phyloP scores from a whole-genome alignment of 2,329 filamentous ascomycete species.

The Coleophoma crateriformis region DNA sequence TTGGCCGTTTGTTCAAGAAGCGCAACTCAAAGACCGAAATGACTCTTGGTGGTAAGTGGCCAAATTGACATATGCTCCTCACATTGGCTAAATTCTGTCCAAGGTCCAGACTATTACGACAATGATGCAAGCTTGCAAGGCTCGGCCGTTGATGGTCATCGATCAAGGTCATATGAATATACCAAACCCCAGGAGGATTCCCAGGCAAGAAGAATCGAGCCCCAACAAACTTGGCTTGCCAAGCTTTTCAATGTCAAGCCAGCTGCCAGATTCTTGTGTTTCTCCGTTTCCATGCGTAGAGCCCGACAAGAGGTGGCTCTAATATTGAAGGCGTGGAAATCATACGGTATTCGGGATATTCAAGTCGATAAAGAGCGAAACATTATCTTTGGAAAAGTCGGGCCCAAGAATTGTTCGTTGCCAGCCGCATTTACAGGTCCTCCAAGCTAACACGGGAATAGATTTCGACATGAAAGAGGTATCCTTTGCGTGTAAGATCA shows the following conservation, averaged over 20 bases:
- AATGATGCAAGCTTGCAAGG: conserved; percentile 18
- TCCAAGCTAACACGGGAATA: conserved; percentile 29
- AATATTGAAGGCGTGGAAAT: conserved; percentile 50
- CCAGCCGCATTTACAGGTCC: conserved; percentile 1
- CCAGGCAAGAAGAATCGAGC: conserved; percentile 45
- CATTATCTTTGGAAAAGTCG: conserved; percentile 73
- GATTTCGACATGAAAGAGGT: conserved; percentile 81
- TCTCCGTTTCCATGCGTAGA: conserved; percentile 65
- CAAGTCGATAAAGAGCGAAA: conserved; percentile 74
- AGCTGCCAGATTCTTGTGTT: conserved; percentile 67
- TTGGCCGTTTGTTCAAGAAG: conserved; percentile 25
- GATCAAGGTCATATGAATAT: neutral
- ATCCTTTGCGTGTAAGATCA: conserved; percentile 81
- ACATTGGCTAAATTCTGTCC: conserved; percentile 5
- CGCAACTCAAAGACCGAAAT: conserved; percentile 18
- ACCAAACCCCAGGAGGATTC: conserved; percentile 14
- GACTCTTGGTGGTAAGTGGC: conserved; percentile 20
- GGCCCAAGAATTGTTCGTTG: conserved; percentile 70
- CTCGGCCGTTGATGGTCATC: conserved; percentile 15
- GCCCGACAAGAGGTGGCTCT: conserved; percentile 61
- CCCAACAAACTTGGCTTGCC: conserved; percentile 80
- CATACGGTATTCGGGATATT: conserved; percentile 76
- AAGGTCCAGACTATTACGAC: conserved; percentile 20
- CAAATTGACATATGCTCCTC: too few relatives aligned
- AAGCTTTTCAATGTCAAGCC: conserved; percentile 88